Base-by-base conservation (phyloP, 2,329 filamentous ascomycete genomes). In the Sphaerostilbella broomeana region DNA sequence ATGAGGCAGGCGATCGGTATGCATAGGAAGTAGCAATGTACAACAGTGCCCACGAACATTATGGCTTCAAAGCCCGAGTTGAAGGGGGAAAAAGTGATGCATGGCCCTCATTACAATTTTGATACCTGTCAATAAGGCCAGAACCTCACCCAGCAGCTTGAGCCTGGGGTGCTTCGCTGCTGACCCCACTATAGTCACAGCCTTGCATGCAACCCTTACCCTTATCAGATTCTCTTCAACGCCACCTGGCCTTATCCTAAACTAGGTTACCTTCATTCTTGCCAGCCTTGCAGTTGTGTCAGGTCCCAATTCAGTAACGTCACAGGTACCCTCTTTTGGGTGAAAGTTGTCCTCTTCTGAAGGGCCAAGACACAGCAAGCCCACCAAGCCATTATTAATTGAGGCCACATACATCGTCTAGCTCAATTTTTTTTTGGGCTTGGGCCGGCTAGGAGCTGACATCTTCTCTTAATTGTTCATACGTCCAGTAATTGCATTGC, bases 291-390 rank as follows among this genome's bases (percentile, higher is more conserved):
- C 46, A 44, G 29, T 10, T 30, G 35, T 11, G 20, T 21, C 20
- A 16, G 7, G 17, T 17, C 30, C 24, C 31, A 19, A 18, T 21
- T 25, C 12, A 40, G 28, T 20, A 36, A 43, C 42, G 24, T 42
- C 42, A 31, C 35, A 38, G 24, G 12, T 18, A 8, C 17, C 21
- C 26, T 22, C 17, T 44, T 47, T 48, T 43, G n/a, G n/a, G n/a
- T 54, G 51, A 51, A 59, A 62, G 46, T 59, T 62, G 60, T 62
- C 59, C 60, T 62, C 51, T 62, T 60, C 48, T 40, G 34, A 25
- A 31, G 33, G 33, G 31, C 39, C 15, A 40, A 24, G 25, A 30
- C 30, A 34, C 38, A 35, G n/a, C n/a, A 21, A 37, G 32, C 31
- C 40, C 40, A 36, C 35, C 22, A 37, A 33, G 30, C 36, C n/a